Percentiles rank a stretch among this genome's conserved stretches.
Conservation (phyloP, 192 early-diverging fungal species). For the Rhizophagus prolifer region DNA sequence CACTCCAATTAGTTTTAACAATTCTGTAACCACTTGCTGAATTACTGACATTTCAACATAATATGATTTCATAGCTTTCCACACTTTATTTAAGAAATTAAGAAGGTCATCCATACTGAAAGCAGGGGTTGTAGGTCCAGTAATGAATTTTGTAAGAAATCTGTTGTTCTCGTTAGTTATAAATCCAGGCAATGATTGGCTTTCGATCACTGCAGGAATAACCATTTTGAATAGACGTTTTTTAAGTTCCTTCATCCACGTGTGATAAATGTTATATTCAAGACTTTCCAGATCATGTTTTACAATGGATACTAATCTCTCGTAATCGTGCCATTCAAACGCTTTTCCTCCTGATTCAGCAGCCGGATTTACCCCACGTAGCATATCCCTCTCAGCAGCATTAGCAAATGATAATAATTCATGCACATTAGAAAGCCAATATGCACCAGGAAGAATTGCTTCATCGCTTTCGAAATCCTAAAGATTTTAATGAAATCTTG, state of each 20-base stretch:
- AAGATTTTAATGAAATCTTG: neutral
- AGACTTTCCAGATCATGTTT: slow-evolving; percentile 89
- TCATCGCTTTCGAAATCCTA: slow-evolving; percentile 80
- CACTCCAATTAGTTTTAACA: slow-evolving; percentile 94
- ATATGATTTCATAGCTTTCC: slow-evolving; percentile 96
- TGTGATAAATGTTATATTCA: slow-evolving; percentile 93
- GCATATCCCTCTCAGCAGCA: slow-evolving; percentile 68
- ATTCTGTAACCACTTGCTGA: slow-evolving; percentile 91
- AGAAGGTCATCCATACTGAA: slow-evolving; percentile 96
- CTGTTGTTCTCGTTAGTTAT: slow-evolving; percentile 87
- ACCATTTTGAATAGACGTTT: slow-evolving; percentile 93
- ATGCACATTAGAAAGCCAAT: slow-evolving; percentile 97
- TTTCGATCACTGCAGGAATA: slow-evolving; percentile 94
- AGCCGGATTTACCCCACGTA: slow-evolving; percentile 64
- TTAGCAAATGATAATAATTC: slow-evolving; percentile 90
- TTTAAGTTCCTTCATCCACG: slow-evolving; percentile 97
- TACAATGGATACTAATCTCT: slow-evolving; percentile 81
- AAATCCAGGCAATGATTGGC: slow-evolving; percentile 92
- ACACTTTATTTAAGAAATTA: slow-evolving; percentile 91
- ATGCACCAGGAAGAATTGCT: slow-evolving; percentile 76
- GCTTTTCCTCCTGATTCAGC: slow-evolving; percentile 58
- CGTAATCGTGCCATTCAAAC: slow-evolving; percentile 66
- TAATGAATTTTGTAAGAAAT: slow-evolving; percentile 89
- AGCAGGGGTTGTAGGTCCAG: slow-evolving; percentile 66
- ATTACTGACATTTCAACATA: slow-evolving; percentile 92